Evolutionary conservation across 2,329 filamentous ascomycete species (phyloP).

Genomic region (Verticillium nonalfalfae): DNA sequence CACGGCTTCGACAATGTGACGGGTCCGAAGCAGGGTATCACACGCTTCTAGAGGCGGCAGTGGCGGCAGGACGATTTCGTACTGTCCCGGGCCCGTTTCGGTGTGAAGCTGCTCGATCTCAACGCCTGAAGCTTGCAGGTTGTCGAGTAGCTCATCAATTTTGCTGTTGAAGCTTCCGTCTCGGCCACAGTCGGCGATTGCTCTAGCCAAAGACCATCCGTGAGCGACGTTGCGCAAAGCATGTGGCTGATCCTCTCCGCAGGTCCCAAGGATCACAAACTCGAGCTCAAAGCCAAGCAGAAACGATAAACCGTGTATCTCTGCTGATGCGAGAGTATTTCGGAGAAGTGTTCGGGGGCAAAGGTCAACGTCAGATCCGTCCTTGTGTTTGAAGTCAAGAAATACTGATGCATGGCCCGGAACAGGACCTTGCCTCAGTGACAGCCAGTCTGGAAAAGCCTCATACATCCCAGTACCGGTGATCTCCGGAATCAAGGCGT

Average conservation of each 20-base stretch:
- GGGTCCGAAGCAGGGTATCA: slow-evolving; percentile 64
- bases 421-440: slow-evolving; percentile 51
- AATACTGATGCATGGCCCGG: slow-evolving; percentile 59
- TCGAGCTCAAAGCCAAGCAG: slow-evolving; percentile 81
- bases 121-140: slow-evolving; percentile 46
- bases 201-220: slow-evolving; percentile 62
- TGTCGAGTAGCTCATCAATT: slow-evolving; percentile 45
- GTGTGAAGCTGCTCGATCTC: slow-evolving; percentile 67
- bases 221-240: slow-evolving; percentile 53
- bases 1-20: slow-evolving; percentile 60
- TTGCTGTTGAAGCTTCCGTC: slow-evolving; percentile 33
- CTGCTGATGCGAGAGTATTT: slow-evolving; percentile 43
- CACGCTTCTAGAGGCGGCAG: slow-evolving; percentile 59
- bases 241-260: slow-evolving; percentile 20
- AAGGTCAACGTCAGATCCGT: slow-evolving; percentile 39
- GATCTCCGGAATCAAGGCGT: slow-evolving; percentile 46
- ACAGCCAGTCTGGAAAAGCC: slow-evolving; percentile 59
- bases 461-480: slow-evolving; percentile 59
- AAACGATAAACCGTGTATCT: slow-evolving; percentile 47
- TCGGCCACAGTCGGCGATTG: slow-evolving; percentile 13
- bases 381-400: slow-evolving; percentile 55
- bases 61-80: slow-evolving; percentile 66
- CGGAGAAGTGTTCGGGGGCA: slow-evolving; percentile 64
- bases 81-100: slow-evolving; percentile 68
- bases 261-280: slow-evolving; percentile 59